Conservation (phyloP, 768 basidiomycete species). For the Lentinula raphanica region DNA sequence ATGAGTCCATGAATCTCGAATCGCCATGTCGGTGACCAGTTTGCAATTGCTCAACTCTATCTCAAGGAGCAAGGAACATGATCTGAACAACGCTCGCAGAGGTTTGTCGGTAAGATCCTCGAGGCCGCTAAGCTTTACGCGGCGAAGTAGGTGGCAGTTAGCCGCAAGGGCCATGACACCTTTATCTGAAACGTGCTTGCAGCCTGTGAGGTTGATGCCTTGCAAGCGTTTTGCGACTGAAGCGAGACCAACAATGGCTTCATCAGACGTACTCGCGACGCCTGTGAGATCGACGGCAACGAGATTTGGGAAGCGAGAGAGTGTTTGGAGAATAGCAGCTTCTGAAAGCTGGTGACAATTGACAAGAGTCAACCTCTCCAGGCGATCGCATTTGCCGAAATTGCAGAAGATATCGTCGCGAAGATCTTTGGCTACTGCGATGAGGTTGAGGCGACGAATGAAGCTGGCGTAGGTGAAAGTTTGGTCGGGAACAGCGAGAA, state of each 20-base stretch:
- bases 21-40: constrained; percentile 66
- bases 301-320: constrained; percentile 69
- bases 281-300: constrained; percentile 83
- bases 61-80: constrained; percentile 85
- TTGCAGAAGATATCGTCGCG: constrained; percentile 68
- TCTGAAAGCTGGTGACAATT: constrained; percentile 69
- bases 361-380: constrained; percentile 86
- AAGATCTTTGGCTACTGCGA: constrained; percentile 62
- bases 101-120: constrained; percentile 70
- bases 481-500: constrained; percentile 58
- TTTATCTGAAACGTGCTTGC: constrained; percentile 71
- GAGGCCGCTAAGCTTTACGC: constrained; percentile 85
- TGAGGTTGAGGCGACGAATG: constrained; percentile 88
- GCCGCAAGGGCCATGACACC: constrained; percentile 74
- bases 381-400: constrained; percentile 67
- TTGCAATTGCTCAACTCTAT: constrained; percentile 88
- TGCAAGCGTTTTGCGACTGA: constrained; percentile 69
- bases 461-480: constrained; percentile 87
- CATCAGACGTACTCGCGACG: constrained; percentile 64
- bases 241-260: constrained; percentile 68
- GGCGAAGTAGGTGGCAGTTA: constrained; percentile 71
- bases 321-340: constrained; percentile 54
- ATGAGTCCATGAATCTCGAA: constrained; percentile 81
- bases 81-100: constrained; percentile 68
- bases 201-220: constrained; percentile 87